These are phyloP conservation scores for Leptographium procerum DNA, from an alignment of 2,329 filamentous ascomycete species.

Conservation along the genomic window DNA sequence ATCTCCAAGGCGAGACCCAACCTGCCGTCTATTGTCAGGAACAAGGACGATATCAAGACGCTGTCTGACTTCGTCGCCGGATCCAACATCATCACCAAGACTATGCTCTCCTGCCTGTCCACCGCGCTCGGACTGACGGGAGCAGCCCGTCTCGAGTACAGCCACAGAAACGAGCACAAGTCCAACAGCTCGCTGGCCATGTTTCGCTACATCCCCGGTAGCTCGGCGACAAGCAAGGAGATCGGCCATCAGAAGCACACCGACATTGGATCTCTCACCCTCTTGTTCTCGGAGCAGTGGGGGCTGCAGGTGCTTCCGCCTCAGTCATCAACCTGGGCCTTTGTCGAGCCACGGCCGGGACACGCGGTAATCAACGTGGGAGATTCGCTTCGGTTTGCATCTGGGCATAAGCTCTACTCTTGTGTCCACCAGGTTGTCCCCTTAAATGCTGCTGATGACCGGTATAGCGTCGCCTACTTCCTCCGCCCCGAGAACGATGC, in stretches of 20 bases:
- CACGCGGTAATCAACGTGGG: neutral
- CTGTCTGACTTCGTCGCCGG: neutral
- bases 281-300: neutral
- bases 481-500: neutral
- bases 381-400: neutral
- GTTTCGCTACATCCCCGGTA: neutral
- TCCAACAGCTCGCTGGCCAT: neutral
- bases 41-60: too few relatives aligned
- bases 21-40: too few relatives aligned
- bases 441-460: neutral
- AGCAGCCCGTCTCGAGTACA: neutral
- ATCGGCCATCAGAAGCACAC: neutral
- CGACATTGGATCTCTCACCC: too few relatives aligned
- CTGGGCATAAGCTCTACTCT: neutral
- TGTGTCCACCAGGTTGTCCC: neutral
- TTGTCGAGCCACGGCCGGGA: neutral
- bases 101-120: neutral
- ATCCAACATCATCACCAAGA: neutral
- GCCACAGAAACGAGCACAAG: neutral
- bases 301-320: neutral
- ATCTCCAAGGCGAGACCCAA: too few relatives aligned
- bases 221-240: neutral
- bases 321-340: neutral
- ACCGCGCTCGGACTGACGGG: neutral
- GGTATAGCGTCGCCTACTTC: neutral